These are phyloP conservation scores for Oropetium thomaeum DNA, from an alignment of 176 grass and related monocot genomes.

Conservation along the genomic window DNA sequence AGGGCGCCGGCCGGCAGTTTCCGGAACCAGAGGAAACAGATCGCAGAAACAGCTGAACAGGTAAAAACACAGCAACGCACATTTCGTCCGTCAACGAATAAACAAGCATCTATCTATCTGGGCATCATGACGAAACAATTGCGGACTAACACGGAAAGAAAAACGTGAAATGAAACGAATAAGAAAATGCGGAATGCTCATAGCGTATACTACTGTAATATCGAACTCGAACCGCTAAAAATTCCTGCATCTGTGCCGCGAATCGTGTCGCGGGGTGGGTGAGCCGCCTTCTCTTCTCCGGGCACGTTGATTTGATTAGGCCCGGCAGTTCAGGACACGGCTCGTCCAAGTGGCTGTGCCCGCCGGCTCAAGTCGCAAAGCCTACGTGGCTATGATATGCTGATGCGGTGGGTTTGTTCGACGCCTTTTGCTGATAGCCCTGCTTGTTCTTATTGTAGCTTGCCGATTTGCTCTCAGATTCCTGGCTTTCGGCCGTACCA, in stretches of 20 bases:
- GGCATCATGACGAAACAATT: background rate
- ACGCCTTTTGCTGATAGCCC: background rate
- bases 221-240: background rate
- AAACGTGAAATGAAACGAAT: background rate
- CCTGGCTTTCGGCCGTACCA: conserved; percentile 34
- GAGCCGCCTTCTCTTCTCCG: background rate
- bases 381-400: conserved; percentile 2
- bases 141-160: too few relatives aligned
- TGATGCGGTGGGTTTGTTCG: background rate
- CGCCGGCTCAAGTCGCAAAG: background rate
- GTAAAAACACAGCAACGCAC: too few relatives aligned
- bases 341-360: background rate
- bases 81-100: background rate
- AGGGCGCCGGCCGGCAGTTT: background rate
- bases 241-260: conserved; percentile 2
- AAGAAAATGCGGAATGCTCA: too few relatives aligned
- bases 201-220: too few relatives aligned
- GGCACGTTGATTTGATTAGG: background rate
- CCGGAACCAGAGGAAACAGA: background rate
- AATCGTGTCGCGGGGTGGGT: background rate
- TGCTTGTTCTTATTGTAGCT: background rate
- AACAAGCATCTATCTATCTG: background rate
- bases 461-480: background rate
- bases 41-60: background rate
- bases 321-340: background rate